Conservation (phyloP, 306 rosid species). For the Pyrus betulifolia region DNA sequence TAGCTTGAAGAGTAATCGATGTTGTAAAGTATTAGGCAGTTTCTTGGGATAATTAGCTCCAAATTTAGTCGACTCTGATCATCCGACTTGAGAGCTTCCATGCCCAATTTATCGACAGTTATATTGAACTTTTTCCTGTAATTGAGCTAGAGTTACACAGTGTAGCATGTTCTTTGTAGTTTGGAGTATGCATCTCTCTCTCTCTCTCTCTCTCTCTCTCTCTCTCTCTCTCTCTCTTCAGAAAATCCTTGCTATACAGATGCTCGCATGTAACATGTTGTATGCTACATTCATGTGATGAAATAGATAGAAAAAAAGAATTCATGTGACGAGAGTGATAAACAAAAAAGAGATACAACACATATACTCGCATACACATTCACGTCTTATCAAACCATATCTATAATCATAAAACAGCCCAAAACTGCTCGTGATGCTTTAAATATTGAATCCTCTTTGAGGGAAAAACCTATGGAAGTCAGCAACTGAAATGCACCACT, state of each 20-base stretch:
- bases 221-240: background rate
- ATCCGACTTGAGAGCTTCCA: background rate
- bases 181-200: no score
- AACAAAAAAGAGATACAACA: no score
- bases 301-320: background rate
- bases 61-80: background rate
- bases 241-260: background rate
- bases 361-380: background rate
- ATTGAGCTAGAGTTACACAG: background rate
- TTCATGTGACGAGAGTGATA: background rate
- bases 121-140: background rate
- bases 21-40: constrained; percentile 16
- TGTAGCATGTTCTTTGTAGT: background rate
- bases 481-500: background rate
- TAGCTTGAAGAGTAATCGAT: background rate
- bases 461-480: background rate
- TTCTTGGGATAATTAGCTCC: background rate
- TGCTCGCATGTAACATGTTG: background rate
- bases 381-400: background rate
- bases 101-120: background rate
- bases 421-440: background rate
- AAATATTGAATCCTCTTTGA: background rate
- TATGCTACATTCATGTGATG: background rate
- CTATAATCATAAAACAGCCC: background rate
- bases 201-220: background rate